These are phyloP conservation scores for Dioszegia aurantiaca DNA, from an alignment of 768 basidiomycete species.

Conservation along the genomic window DNA sequence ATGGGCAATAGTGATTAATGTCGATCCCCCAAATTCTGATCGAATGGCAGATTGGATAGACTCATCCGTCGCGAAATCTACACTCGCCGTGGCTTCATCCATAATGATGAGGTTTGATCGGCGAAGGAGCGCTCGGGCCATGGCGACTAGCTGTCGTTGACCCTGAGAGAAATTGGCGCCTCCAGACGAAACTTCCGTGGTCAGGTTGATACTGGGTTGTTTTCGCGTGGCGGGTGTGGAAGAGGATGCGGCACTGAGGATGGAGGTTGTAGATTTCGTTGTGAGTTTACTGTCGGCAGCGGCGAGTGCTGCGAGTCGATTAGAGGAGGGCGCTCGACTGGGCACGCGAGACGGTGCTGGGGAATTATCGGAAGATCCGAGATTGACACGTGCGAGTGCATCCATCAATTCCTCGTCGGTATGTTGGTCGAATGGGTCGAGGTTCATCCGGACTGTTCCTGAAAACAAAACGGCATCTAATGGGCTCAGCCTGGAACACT, in stretches of 20 bases:
- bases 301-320: constrained; percentile 22
- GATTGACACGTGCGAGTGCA: constrained; percentile 69
- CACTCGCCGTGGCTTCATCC: constrained; percentile 51
- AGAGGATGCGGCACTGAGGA: constrained; percentile 14
- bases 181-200: constrained; percentile 77
- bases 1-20: constrained; percentile 51
- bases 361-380: constrained; percentile 58
- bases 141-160: constrained; percentile 65
- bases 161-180: constrained; percentile 91
- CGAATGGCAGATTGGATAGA: constrained; percentile 51
- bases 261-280: not conserved
- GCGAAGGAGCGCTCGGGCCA: constrained; percentile 34
- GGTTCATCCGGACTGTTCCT: constrained; percentile 51
- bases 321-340: constrained; percentile 28
- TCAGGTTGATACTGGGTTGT: constrained; percentile 58
- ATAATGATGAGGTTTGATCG: constrained; percentile 45
- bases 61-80: constrained; percentile 52
- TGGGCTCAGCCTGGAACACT: not conserved
- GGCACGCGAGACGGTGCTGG: constrained; percentile 34
- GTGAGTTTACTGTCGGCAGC: constrained; percentile 22
- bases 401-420: constrained; percentile 44
- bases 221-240: constrained; percentile 6
- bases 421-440: constrained; percentile 50
- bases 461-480: constrained; percentile 52
- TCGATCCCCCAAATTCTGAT: constrained; percentile 38